Evolutionary conservation across 2,329 filamentous ascomycete genomes (phyloP).

Genomic region (Xylariaceae sp.): DNA sequence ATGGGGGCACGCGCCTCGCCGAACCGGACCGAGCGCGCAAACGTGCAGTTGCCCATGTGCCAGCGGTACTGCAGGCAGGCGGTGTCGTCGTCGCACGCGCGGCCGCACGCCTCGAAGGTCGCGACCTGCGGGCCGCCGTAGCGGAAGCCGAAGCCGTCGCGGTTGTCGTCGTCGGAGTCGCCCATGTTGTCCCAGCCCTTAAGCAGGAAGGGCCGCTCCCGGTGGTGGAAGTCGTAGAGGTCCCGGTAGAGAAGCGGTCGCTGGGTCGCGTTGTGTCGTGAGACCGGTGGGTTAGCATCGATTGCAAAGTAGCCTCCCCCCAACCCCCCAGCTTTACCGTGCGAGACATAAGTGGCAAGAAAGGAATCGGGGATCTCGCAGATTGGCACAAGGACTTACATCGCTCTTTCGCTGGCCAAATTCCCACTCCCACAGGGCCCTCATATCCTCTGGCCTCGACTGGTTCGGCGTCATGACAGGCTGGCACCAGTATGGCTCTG

Average conservation of each 20-base stretch:
- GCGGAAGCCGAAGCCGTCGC: too few species aligned
- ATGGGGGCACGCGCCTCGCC: slow-evolving; percentile 7
- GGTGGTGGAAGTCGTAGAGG: neutral
- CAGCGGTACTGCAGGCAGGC: slow-evolving; percentile 16
- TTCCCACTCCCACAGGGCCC: slow-evolving; percentile 40
- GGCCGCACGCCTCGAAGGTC: slow-evolving; percentile 10
- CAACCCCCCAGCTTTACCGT: too few species aligned
- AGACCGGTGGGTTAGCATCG: too few species aligned
- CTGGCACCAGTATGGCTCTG: slow-evolving; percentile 41
- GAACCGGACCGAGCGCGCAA: slow-evolving; percentile 10
- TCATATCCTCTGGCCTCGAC: slow-evolving; percentile 38
- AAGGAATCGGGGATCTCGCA: too few species aligned
- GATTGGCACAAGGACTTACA: slow-evolving; percentile 18
- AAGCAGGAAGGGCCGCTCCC: neutral
- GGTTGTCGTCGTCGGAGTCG: neutral
- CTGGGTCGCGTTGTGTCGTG: too few species aligned
- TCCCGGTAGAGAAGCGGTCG: neutral
- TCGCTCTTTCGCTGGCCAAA: slow-evolving; percentile 23
- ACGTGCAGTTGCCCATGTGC: slow-evolving; percentile 12
- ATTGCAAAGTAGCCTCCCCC: too few species aligned
- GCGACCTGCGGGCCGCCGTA: slow-evolving; percentile 2
- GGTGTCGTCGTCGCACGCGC: slow-evolving; percentile 11
- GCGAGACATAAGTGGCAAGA: too few species aligned
- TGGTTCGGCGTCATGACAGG: slow-evolving; percentile 43
- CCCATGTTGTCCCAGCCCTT: neutral